Evolutionary conservation across 768 basidiomycete species (phyloP).

Genomic region (Tylopilus rubrobrunneus): DNA sequence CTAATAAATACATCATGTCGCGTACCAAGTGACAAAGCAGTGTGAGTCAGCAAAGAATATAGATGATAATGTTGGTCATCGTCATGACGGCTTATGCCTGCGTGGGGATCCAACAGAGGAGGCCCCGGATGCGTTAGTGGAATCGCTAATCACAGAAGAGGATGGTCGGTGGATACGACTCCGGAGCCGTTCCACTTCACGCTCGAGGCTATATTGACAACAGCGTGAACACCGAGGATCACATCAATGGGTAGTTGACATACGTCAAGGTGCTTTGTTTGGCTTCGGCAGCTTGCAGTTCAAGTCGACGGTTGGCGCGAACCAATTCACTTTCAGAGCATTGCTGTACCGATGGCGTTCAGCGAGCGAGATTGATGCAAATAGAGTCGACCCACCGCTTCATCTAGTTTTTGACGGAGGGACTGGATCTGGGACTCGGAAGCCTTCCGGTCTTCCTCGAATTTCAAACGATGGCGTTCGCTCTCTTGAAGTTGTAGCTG

Average conservation of each 20-base stretch:
- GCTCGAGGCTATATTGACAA: constrained; percentile 45
- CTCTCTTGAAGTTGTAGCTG: constrained; percentile 54
- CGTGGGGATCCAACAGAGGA: constrained; percentile 30
- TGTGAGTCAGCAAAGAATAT: neutral
- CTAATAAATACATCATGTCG: constrained; percentile 18
- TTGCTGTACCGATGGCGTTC: constrained; percentile 46
- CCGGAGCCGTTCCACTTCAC: constrained; percentile 67
- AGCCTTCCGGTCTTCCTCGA: constrained; percentile 62
- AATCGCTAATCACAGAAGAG: constrained; percentile 32
- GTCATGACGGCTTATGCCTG: constrained; percentile 21
- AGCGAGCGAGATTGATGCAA: constrained; percentile 1
- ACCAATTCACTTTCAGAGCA: constrained; percentile 64
- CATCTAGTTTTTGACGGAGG: constrained; percentile 59
- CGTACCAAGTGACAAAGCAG: neutral
- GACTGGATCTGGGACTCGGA: constrained; percentile 56
- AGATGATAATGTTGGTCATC: neutral
- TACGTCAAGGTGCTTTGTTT: constrained; percentile 69
- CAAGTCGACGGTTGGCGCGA: constrained; percentile 69
- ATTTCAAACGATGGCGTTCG: constrained; percentile 54
- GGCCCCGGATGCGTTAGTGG: constrained; percentile 14
- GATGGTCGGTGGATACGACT: constrained; percentile 59
- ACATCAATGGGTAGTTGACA: constrained; percentile 19
- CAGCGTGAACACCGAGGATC: constrained; percentile 1
- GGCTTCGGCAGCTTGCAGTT: constrained; percentile 70
- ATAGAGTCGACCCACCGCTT: constrained; percentile 44